Evolutionary conservation across 2,329 filamentous ascomycete genomes (phyloP), one percentile per base, ranked within the genome.

Genomic region (Ophiostoma sp.): DNA sequence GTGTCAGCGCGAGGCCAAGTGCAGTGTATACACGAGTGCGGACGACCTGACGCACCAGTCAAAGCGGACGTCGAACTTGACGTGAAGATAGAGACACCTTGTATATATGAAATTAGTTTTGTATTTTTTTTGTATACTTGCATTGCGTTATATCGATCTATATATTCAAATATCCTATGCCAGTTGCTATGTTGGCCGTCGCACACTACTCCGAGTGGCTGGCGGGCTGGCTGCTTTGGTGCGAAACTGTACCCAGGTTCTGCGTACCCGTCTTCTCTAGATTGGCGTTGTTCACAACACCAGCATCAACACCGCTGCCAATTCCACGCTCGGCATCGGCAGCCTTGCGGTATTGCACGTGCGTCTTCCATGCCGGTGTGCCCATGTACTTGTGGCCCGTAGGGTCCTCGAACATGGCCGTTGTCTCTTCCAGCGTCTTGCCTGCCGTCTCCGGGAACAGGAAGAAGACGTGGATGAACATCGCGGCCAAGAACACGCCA

Each of bases 291-390:
- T 62, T 45, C 5, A 62, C 18, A n/a, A 44, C 40, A 38, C 11
- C 18, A 5, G 65, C 52, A n/a, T 60, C 65, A 27, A 36, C n/a
- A 27, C 27, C 55, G 55, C 27, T 60, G 55, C 27, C 55, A 12
- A 60, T 38, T 70, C 76, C 76, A 49, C 74, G 76, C 74, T 80
- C 79, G 47, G 75, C 70, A 45, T 71, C 72, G 6, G 76, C 73
- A 14, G 76, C 72, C 64, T 75, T 71, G 41, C 72, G 68, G 69
- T 77, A 78, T 47, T 74, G 73, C 67, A 81, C 80, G 70, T 71
- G 74, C 1, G 79, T 81, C 75, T 77, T 79, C 79, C 79, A 81
- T 47, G 79, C 79, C 5, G 78, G 79, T 3, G 73, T 78, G 62
- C 79, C 79, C 42, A 81, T 75, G 72, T 76, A 77, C 62, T 73